Evolutionary conservation across 1,284 basidiomycete species (phyloP).

Genomic region (Sphaerobolus stellatus): DNA sequence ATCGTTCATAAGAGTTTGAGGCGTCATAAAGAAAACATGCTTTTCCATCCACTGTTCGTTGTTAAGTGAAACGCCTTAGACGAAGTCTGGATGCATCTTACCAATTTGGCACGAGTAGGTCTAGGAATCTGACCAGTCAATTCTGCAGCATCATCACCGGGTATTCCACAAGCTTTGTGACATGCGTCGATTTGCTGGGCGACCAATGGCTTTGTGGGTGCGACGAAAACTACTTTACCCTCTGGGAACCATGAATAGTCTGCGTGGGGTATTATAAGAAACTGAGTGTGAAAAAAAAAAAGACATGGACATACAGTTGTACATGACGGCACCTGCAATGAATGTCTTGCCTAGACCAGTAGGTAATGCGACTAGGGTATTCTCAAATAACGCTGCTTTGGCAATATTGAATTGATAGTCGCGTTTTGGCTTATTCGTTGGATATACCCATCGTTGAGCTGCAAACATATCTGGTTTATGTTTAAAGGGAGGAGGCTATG

Average conservation of each 20-base stretch:
- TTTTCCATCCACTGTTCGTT: constrained; percentile 73
- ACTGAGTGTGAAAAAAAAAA: not conserved
- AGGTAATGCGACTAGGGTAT: constrained; percentile 92
- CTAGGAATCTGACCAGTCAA: constrained; percentile 75
- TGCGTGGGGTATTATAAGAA: constrained; percentile 29
- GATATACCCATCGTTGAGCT: constrained; percentile 88
- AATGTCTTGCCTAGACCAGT: constrained; percentile 99
- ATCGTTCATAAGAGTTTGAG: constrained; percentile 94
- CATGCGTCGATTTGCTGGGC: constrained; percentile 94
- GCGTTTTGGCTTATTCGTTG: constrained; percentile 84
- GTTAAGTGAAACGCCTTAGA: not conserved
- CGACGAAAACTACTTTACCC: constrained; percentile 93
- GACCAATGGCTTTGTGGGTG: constrained; percentile 94
- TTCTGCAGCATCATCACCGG: constrained; percentile 82
- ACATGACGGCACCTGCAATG: constrained; percentile 95
- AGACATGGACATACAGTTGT: constrained; percentile 67
- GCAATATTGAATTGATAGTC: constrained; percentile 97
- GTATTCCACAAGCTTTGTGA: constrained; percentile 92
- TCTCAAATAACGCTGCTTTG: constrained; percentile 83
- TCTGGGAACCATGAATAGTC: constrained; percentile 93
- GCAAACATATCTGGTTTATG: constrained; percentile 73
- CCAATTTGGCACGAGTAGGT: constrained; percentile 55
- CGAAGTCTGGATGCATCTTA: constrained; percentile 36
- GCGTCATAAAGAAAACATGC: constrained; percentile 96
- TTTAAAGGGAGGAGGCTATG: constrained; percentile 75